A percentile compares a stretch with the other conserved stretches of the same genome.
These are phyloP conservation scores for Mychonastes homosphaera DNA, from an alignment of 139 green algal species.

Conservation along the genomic window DNA sequence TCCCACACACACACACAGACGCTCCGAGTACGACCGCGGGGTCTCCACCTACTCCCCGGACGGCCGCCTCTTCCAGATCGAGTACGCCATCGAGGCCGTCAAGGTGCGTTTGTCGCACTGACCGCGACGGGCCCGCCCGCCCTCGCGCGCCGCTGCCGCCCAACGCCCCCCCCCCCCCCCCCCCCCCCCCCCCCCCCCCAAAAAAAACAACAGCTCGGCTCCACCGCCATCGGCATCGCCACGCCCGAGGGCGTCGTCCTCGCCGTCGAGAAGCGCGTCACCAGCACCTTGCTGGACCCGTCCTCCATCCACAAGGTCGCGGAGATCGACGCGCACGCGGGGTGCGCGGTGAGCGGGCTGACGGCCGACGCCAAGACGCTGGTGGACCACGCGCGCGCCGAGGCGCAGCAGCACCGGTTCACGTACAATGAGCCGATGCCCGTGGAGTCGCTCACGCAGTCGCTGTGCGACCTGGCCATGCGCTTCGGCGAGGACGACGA, in stretches of 20 bases:
- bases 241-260: conserved; percentile 88
- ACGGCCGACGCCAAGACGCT: conserved; percentile 94
- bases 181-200: too few species aligned
- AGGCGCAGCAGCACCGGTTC: conserved; percentile 92
- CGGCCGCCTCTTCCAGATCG: conserved; percentile 94
- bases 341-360: conserved; percentile 91
- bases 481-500: conserved; percentile 92
- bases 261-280: conserved; percentile 96
- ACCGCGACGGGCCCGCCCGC: not conserved
- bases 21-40: conserved; percentile 93
- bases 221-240: conserved; percentile 90
- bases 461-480: conserved; percentile 90
- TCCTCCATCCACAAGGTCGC: conserved; percentile 90
- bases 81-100: conserved; percentile 98
- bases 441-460: conserved; percentile 82
- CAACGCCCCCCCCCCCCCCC: too few species aligned
- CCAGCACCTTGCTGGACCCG: conserved; percentile 87
- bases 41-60: conserved; percentile 96
- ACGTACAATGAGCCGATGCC: conserved; percentile 97
- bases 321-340: conserved; percentile 95
- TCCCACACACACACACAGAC: too few species aligned
- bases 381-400: conserved; percentile 89
- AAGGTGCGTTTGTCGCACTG: conserved; percentile 50
- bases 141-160: too few species aligned
- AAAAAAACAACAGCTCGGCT: conserved; percentile 68